phyloP scores from a whole-genome alignment of 1,284 basidiomycete genomes.

The Tilletia horrida region DNA sequence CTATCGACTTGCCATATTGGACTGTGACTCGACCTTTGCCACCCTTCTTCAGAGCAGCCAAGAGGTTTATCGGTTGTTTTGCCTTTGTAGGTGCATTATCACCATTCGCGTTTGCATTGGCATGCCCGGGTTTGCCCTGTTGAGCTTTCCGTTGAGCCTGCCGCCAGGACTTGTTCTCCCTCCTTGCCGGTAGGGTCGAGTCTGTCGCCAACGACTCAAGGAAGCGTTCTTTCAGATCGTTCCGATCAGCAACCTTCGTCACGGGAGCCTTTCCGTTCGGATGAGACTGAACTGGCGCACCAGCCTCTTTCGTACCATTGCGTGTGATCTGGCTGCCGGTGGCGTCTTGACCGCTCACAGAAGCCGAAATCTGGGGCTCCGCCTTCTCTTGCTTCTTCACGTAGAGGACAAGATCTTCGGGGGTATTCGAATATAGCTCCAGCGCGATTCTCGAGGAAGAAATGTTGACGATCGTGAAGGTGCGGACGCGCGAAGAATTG shows the following conservation, averaged over 20 bases:
- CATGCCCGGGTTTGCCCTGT: neutral
- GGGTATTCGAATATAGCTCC: slow-evolving; percentile 58
- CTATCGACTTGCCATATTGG: slow-evolving; percentile 56
- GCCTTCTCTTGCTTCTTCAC: slow-evolving; percentile 41
- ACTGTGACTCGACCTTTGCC: slow-evolving; percentile 58
- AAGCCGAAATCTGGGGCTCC: neutral
- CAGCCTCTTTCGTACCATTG: neutral
- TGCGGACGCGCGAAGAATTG: slow-evolving; percentile 58
- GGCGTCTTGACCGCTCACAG: slow-evolving; percentile 32
- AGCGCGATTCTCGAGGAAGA: slow-evolving; percentile 55
- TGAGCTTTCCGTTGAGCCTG: slow-evolving; percentile 39
- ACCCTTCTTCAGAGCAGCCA: slow-evolving; percentile 58
- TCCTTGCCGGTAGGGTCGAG: slow-evolving; percentile 44
- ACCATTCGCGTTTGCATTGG: neutral
- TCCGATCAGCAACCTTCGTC: slow-evolving; percentile 27
- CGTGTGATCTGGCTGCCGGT: neutral
- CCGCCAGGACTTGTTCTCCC: slow-evolving; percentile 46
- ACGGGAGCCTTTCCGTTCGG: neutral
- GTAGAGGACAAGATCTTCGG: slow-evolving; percentile 59
- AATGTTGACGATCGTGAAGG: slow-evolving; percentile 59
- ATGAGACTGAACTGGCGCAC: neutral
- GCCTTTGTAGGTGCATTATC: slow-evolving; percentile 17
- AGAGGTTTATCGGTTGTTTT: slow-evolving; percentile 45
- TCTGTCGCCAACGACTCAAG: slow-evolving; percentile 58
- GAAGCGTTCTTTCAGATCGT: slow-evolving; percentile 58